These are phyloP conservation scores for Nicotiana tabacum DNA, from an alignment of 257 asterid genomes.

Conservation along the genomic window DNA sequence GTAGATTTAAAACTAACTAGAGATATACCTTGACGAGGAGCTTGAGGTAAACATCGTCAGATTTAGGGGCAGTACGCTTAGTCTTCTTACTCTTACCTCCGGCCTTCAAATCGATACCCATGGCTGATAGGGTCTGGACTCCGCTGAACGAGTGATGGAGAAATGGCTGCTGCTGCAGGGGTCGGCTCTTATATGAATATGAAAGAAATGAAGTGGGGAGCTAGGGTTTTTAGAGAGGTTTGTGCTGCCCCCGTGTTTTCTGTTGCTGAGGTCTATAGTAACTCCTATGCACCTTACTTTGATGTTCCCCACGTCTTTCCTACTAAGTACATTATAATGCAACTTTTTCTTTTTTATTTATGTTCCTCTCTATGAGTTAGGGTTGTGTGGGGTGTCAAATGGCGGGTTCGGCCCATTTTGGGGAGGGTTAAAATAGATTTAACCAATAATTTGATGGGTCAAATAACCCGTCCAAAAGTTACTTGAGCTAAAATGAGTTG, in stretches of 20 bases:
- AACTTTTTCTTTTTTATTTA: not conserved
- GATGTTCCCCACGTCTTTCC: not conserved
- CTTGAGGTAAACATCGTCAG: conserved; percentile 65
- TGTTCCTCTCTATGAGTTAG: not conserved
- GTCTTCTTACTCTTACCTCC: conserved; percentile 97
- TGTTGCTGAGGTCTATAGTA: not conserved
- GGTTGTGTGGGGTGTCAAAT: not conserved
- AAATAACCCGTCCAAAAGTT: too few relatives aligned
- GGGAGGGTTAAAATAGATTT: too few relatives aligned
- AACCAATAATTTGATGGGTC: too few relatives aligned
- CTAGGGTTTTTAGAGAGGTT: conserved; percentile 16
- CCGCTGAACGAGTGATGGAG: not conserved
- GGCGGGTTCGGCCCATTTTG: too few relatives aligned
- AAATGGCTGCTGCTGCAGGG: not conserved
- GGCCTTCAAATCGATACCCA: conserved; percentile 85
- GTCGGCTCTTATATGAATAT: not conserved
- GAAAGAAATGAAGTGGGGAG: not conserved
- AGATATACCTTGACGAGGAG: conserved; percentile 63
- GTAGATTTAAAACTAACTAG: not conserved
- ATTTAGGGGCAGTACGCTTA: conserved; percentile 77
- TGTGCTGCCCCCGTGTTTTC: not conserved
- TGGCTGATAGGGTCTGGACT: not conserved
- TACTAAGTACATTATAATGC: not conserved
- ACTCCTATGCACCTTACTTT: not conserved
- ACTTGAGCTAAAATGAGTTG: too few relatives aligned